phyloP scores from a whole-genome alignment of 73 alveolate genomes.

The Paramecium biaurelia region DNA sequence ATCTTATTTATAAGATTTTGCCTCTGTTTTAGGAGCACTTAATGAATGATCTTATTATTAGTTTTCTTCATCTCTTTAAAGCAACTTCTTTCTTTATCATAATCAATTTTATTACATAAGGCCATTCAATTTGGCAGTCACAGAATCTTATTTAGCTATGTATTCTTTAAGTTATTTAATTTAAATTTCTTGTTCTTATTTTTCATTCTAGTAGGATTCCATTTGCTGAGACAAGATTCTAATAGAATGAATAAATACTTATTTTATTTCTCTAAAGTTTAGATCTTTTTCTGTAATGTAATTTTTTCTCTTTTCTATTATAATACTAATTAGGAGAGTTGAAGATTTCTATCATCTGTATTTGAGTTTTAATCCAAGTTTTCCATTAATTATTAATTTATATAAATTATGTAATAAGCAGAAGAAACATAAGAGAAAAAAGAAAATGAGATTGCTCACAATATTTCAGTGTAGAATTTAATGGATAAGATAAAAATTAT shows the following conservation, averaged over 20 bases:
- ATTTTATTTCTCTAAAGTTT: background rate
- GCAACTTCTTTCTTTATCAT: background rate
- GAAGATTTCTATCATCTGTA: background rate
- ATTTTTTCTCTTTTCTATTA: background rate
- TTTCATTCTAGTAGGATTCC: background rate
- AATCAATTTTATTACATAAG: background rate
- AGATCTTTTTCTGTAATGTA: background rate
- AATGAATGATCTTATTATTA: background rate
- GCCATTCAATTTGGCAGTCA: background rate
- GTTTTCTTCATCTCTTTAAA: background rate
- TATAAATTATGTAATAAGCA: background rate
- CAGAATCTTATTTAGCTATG: background rate
- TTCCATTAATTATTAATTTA: background rate
- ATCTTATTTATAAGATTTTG: background rate
- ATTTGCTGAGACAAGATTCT: background rate
- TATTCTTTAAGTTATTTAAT: background rate
- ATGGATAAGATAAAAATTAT: conserved; percentile 10
- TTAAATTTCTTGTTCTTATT: background rate
- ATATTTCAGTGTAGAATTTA: background rate
- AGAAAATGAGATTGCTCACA: background rate
- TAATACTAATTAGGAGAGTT: background rate
- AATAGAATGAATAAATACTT: background rate
- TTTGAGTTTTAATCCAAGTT: background rate
- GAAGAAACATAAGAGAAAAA: background rate
- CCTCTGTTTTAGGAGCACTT: conserved; percentile 21